Base-by-base conservation (phyloP, 139 green algal species). In the Mesostigma viride region DNA sequence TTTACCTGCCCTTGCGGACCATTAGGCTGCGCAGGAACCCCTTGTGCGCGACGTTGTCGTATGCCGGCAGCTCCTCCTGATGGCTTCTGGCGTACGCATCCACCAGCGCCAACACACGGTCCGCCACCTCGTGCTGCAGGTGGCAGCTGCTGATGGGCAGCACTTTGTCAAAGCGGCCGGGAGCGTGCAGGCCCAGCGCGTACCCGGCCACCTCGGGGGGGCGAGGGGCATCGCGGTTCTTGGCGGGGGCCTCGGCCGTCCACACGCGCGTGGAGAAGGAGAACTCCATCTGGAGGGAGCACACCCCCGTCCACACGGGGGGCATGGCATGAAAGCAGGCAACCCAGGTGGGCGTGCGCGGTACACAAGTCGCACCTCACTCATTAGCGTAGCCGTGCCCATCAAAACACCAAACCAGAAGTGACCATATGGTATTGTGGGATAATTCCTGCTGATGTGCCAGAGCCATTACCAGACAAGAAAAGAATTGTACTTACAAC, bases 261-360 rank as follows among this genome's bases (percentile, higher is more conserved):
- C 78, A 85, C 17, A 31, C 44, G 1, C 46, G 58, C 2, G 17
- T 44, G 61, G 40, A 62, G 66, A 85, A 84, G 31, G 70, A 78
- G 65, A 88, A 88, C 69, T 73, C 58, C 76, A 92, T 85, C 69
- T 73, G 65, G 6, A 6, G 48, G 62, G 3, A 51, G 40, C 40
- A 51, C 8, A 51, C 8, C 11, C 8, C 40, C 11, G 40, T n/a
- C n/a, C n/a, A n/a, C n/a, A n/a, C n/a, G n/a, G n/a, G n/a, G n/a
- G n/a, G n/a, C n/a, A n/a, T n/a, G n/a, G n/a, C n/a, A n/a, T n/a
- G n/a, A n/a, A n/a, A n/a, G n/a, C n/a, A n/a, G n/a, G n/a, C n/a
- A n/a, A n/a, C n/a, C n/a, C n/a, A n/a, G n/a, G n/a, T n/a, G n/a
- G n/a, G n/a, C n/a, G n/a, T n/a, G n/a, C n/a, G n/a, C n/a, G n/a